Conservation (phyloP, 148 eudicot species). For the Amaranthus hypochondriacus region DNA sequence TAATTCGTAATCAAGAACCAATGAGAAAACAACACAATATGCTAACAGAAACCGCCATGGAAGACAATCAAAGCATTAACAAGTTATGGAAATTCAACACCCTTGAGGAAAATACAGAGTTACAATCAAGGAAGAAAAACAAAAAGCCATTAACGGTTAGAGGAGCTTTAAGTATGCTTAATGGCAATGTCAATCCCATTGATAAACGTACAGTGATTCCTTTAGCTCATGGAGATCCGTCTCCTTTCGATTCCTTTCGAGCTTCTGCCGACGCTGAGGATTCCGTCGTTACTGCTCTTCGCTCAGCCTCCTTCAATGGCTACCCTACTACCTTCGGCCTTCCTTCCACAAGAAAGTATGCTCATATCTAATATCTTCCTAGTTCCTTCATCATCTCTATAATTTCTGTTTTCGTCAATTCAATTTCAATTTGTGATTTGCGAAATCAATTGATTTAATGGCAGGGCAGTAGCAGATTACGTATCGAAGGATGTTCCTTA, state of each 20-base stretch:
- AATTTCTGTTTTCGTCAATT: no score
- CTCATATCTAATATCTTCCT: neutral
- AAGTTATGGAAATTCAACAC: conserved; percentile 12
- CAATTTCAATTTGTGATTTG: neutral
- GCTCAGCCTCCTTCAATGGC: conserved; percentile 30
- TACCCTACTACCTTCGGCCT: conserved; percentile 23
- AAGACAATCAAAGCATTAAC: neutral
- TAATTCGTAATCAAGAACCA: neutral
- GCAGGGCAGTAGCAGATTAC: conserved; percentile 38
- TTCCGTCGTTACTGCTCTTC: conserved; percentile 28
- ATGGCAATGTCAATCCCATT: conserved; percentile 9
- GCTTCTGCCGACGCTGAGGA: conserved; percentile 21
- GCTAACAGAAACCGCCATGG: neutral
- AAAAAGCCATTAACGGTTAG: neutral
- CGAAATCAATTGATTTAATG: neutral
- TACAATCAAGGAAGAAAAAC: neutral
- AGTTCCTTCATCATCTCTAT: neutral
- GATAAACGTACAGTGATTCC: conserved; percentile 21
- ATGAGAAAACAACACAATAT: neutral
- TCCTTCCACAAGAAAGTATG: conserved; percentile 24
- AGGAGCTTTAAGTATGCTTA: conserved; percentile 6
- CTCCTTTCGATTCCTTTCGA: conserved; percentile 29
- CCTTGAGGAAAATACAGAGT: neutral
- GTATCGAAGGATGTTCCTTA: conserved; percentile 38
- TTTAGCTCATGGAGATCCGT: conserved; percentile 41